A percentile compares a stretch with the other conserved stretches of the same genome.
phyloP scores from a whole-genome alignment of 129 eudicot genomes.

The Saposhnikovia divaricata region DNA sequence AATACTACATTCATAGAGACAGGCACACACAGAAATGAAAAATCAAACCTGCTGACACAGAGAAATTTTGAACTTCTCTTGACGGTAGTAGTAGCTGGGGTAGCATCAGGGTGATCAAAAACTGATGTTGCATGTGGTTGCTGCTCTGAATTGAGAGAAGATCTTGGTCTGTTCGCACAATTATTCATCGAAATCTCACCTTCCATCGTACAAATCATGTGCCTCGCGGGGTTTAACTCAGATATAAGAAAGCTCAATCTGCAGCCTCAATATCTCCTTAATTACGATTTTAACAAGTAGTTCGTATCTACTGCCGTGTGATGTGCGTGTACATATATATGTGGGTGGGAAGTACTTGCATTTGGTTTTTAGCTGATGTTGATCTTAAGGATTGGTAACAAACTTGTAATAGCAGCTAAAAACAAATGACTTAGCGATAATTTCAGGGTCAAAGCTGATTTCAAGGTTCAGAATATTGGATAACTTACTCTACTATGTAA shows the following conservation, averaged over 20 bases:
- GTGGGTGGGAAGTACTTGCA: not conserved
- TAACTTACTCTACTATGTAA: not conserved
- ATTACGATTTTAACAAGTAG: not conserved
- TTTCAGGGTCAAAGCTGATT: not conserved
- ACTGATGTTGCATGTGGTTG: not conserved
- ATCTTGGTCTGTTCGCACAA: conserved; percentile 1
- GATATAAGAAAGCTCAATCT: not conserved
- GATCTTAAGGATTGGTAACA: not conserved
- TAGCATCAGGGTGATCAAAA: not conserved
- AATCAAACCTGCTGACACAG: not conserved
- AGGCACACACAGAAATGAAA: not conserved
- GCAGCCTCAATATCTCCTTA: not conserved
- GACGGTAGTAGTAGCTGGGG: not conserved
- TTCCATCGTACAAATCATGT: conserved; percentile 20
- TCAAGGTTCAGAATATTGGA: not conserved
- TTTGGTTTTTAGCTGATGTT: conserved; percentile 2
- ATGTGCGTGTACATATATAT: conserved; percentile 5
- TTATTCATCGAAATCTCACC: conserved; percentile 22
- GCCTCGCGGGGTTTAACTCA: conserved; percentile 4
- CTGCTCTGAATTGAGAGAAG: not conserved
- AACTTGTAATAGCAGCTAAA: not conserved
- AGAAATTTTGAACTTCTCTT: not conserved
- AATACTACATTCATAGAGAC: not conserved
- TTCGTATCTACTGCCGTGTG: not conserved
- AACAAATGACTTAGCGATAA: conserved; percentile 14